Conservation (phyloP, 805 yeast genomes). For the Candida vaughaniae region DNA sequence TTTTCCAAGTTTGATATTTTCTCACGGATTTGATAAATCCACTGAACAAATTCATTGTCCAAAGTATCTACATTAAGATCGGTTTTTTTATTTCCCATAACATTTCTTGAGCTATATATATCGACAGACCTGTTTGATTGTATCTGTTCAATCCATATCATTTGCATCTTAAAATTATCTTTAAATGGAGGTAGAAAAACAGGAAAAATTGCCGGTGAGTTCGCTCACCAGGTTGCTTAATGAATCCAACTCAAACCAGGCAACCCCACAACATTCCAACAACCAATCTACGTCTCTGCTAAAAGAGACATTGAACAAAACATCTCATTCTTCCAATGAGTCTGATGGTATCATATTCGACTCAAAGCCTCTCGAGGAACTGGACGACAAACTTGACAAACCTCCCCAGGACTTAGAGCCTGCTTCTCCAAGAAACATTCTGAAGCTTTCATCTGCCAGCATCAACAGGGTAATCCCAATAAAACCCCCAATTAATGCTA, state of each 20-base stretch:
- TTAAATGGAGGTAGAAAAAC: slow-evolving; percentile 5
- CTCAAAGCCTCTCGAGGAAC: slow-evolving; percentile 3
- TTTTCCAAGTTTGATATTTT: no score
- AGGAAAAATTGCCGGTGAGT: slow-evolving; percentile 26
- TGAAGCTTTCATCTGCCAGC: slow-evolving; percentile 10
- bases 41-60: no score
- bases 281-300: slow-evolving; percentile 12
- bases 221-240: slow-evolving; percentile 39
- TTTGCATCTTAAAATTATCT: no score
- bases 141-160: no score
- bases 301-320: slow-evolving; percentile 6
- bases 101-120: no score
- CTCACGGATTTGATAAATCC: no score
- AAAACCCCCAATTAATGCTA: slow-evolving; percentile 21
- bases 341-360: slow-evolving; percentile 14
- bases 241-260: slow-evolving; percentile 27
- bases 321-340: slow-evolving; percentile 11
- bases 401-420: slow-evolving; percentile 3
- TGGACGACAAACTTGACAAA: neutral
- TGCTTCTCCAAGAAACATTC: neutral
- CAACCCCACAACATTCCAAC: slow-evolving; percentile 14
- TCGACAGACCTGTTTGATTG: no score
- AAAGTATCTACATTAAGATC: no score
- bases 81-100: no score
- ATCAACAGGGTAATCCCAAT: slow-evolving; percentile 15